phyloP scores from a whole-genome alignment of 345 rosid genomes.

The Salix caprea region DNA sequence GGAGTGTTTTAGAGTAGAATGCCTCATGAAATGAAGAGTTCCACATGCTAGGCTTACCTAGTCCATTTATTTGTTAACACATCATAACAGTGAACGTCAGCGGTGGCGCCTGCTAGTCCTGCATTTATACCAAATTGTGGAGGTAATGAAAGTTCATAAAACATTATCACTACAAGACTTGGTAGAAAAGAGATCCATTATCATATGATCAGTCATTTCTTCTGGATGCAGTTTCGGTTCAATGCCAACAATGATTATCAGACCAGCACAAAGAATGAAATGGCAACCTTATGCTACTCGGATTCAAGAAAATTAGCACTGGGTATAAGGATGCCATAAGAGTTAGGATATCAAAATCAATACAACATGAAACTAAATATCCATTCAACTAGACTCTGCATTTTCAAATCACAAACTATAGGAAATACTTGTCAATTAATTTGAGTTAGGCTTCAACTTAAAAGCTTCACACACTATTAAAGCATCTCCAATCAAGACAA shows the following conservation, averaged over 20 bases:
- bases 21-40: neutral
- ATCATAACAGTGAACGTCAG: conserved; percentile 97
- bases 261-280: neutral
- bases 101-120: conserved; percentile 98
- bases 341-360: neutral
- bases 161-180: neutral
- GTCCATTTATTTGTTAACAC: conserved; percentile 93
- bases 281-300: neutral
- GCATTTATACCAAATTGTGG: conserved; percentile 29
- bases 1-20: neutral
- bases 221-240: neutral
- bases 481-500: neutral
- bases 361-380: neutral
- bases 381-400: neutral
- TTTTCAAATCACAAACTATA: neutral
- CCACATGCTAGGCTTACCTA: conserved; percentile 47
- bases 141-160: conserved; percentile 1
- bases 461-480: neutral
- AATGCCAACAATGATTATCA: neutral
- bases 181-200: neutral
- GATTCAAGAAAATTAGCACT: neutral
- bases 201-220: conserved; percentile 5
- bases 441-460: neutral
- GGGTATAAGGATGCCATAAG: neutral
- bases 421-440: neutral